Evolutionary conservation across 768 basidiomycete species (phyloP).

Genomic region (Coprinopsis cinerea): DNA sequence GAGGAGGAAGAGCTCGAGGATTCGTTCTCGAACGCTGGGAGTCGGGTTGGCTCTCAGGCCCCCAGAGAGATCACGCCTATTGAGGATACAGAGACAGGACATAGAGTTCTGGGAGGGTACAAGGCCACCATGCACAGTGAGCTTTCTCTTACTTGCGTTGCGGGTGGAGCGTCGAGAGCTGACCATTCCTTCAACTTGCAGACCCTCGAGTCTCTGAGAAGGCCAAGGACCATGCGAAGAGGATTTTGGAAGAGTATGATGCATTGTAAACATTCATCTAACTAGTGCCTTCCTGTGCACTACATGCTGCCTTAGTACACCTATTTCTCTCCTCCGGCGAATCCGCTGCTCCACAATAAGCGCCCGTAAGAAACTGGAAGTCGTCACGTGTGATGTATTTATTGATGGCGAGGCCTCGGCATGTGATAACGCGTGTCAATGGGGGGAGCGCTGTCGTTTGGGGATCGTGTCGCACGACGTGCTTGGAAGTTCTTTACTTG

Average conservation of each 20-base stretch:
- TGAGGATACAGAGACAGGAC: too few relatives aligned
- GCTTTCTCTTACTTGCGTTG: not conserved
- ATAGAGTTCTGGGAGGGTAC: constrained; percentile 23
- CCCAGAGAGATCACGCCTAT: too few relatives aligned
- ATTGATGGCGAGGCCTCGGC: too few relatives aligned
- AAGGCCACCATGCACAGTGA: constrained; percentile 26
- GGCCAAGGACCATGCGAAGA: constrained; percentile 14
- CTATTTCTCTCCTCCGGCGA: too few relatives aligned
- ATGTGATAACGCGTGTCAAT: too few relatives aligned
- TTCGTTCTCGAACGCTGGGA: not conserved
- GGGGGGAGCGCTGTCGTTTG: too few relatives aligned
- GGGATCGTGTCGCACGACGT: not conserved
- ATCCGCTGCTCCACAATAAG: too few relatives aligned
- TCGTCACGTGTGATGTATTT: not conserved
- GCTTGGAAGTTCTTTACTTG: too few relatives aligned
- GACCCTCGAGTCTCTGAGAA: constrained; percentile 13
- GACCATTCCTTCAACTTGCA: constrained; percentile 1
- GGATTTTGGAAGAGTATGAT: constrained; percentile 12
- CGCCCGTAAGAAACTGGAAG: not conserved
- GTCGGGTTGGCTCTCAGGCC: not conserved
- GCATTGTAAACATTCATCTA: constrained; percentile 1
- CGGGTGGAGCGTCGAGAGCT: not conserved
- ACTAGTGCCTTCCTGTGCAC: not conserved
- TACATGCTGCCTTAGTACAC: too few relatives aligned
- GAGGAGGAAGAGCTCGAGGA: not conserved